These are phyloP conservation scores for Capronia americana DNA, from an alignment of 2,329 filamentous ascomycete species.

Conservation along the genomic window DNA sequence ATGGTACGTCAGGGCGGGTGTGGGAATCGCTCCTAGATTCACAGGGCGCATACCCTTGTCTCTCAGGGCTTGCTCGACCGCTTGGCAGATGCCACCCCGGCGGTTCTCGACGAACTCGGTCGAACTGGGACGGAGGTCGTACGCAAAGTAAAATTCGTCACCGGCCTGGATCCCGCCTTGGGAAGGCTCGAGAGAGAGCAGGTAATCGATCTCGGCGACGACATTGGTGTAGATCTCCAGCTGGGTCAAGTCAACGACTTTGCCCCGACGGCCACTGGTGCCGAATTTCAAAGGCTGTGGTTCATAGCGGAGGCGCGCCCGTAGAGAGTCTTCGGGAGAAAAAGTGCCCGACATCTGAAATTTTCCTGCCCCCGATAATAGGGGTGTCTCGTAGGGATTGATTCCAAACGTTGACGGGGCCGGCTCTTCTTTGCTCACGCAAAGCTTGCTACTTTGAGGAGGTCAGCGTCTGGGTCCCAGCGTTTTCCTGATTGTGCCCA, in stretches of 20 bases:
- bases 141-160: slow-evolving; percentile 45
- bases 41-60: slow-evolving; percentile 43
- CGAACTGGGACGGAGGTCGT: slow-evolving; percentile 46
- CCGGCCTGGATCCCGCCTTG: slow-evolving; percentile 43
- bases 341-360: not conserved
- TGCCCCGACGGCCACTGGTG: slow-evolving; percentile 45
- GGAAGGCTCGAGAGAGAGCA: slow-evolving; percentile 40
- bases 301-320: slow-evolving; percentile 52
- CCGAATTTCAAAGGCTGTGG: slow-evolving; percentile 52
- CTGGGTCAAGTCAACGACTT: slow-evolving; percentile 45
- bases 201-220: slow-evolving; percentile 44
- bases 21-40: slow-evolving; percentile 45
- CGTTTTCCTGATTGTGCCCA: no score
- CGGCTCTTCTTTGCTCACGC: no score
- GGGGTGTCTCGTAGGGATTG: no score
- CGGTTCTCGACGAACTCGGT: slow-evolving; percentile 42
- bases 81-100: slow-evolving; percentile 44
- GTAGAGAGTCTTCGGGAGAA: not conserved
- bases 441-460: no score
- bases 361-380: not conserved
- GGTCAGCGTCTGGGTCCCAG: no score
- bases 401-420: no score
- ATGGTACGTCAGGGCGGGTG: slow-evolving; percentile 43
- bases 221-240: slow-evolving; percentile 47
- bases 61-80: slow-evolving; percentile 43